Base-by-base conservation (phyloP, 129 eudicot genomes). In the Daucus carota region DNA sequence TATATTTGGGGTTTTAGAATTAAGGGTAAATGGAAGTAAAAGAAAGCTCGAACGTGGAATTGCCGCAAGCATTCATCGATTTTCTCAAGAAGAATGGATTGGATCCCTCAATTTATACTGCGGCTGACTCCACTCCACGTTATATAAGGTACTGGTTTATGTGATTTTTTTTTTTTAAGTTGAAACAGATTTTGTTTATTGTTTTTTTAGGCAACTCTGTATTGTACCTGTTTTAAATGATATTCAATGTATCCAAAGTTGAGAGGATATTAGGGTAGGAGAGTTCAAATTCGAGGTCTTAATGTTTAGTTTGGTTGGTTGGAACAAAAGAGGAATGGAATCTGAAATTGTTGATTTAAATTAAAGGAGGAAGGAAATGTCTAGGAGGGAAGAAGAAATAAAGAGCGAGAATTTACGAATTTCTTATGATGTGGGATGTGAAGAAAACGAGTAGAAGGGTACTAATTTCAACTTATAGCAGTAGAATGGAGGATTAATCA, bases 1-100 rank as follows among this genome's bases (percentile, higher is more conserved):
- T 36, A 12, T 16, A 62, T 62, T 62, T 28, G 69, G 36, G 69
- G 36, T 63, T 63, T 63, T 36, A 18, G 36, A 63, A 14, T 63
- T 0, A 13, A 29, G 70, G 17, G 70, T 77, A 52, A 40, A 83
- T 76, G 75, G 84, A 63, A 36, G 85, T 76, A 77, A 88, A 83
- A 52, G 77, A 68, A 71, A 29, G 81, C 73, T 73, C 87, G 46
- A 81, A 77, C 26, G 77, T 84, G 70, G 97, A 86, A 45, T 80
- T 94, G 76, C 98, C 98, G 28, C 96, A 87, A 41, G 91, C 97
- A 5, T 94, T 91, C 67, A 77, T 94, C 74, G 78, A 89, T 38
- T 94, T 94, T 72, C 96, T 94, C 52, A 82, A 80, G 42, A 59
- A 87, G 20, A 91, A 94, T 78, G 96, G 88, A 32, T 74, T 94